Evolutionary conservation across 2,329 filamentous ascomycete species (phyloP).

Genomic region (Neofusicoccum sp.): DNA sequence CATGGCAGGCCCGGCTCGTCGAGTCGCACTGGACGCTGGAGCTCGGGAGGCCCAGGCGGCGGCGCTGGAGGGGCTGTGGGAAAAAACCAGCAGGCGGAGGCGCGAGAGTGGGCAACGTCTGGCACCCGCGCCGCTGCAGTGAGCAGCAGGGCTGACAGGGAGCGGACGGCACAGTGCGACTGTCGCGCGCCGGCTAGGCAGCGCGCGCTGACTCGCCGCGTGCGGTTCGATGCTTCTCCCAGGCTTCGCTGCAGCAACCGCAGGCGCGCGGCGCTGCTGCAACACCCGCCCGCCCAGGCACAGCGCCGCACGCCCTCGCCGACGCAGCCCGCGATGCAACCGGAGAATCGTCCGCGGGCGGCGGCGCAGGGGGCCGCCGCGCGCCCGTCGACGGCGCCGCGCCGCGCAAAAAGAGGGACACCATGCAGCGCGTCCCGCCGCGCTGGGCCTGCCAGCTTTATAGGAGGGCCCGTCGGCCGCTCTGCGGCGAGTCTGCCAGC

Average conservation of each 20-base stretch:
- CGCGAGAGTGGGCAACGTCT: constrained; percentile 12
- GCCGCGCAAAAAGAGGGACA: constrained; percentile 13
- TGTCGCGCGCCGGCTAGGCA: neutral
- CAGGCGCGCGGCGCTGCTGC: neutral
- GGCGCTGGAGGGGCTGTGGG: constrained; percentile 5
- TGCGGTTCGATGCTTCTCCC: constrained; percentile 2
- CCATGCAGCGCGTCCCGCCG: neutral
- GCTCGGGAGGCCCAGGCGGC: constrained; percentile 6
- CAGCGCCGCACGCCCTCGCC: neutral
- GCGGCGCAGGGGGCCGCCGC: neutral
- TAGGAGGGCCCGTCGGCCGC: neutral
- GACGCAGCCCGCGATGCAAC: neutral
- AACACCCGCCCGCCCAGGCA: neutral
- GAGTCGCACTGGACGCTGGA: constrained; percentile 11
- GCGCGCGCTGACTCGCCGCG: constrained; percentile 5
- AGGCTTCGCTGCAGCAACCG: constrained; percentile 1
- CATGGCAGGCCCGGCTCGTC: constrained; percentile 7
- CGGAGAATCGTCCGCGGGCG: no score
- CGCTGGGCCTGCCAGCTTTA: neutral
- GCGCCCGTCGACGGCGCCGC: neutral
- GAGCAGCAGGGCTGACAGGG: constrained; percentile 14
- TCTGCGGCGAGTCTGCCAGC: neutral
- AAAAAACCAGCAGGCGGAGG: constrained; percentile 5
- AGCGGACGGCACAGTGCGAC: constrained; percentile 11
- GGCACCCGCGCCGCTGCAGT: constrained; percentile 14